phyloP scores from a whole-genome alignment of 2,329 filamentous ascomycete genomes.

The Colletotrichum sansevieriae region DNA sequence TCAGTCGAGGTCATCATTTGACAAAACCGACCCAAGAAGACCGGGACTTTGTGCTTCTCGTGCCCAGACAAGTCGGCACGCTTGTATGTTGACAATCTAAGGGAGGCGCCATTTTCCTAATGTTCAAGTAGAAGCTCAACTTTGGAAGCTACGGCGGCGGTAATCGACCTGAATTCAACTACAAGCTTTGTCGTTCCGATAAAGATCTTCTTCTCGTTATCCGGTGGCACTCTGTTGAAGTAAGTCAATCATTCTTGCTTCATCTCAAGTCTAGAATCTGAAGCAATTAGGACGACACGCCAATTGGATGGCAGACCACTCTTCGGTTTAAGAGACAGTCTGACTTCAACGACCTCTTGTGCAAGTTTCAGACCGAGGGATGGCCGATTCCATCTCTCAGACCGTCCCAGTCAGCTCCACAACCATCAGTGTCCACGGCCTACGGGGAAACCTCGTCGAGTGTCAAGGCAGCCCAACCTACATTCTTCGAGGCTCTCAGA shows the following conservation, averaged over 20 bases:
- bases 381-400: slow-evolving; percentile 1
- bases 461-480: too few relatives aligned
- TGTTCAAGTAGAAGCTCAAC: not conserved
- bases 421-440: not conserved
- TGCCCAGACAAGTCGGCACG: not conserved
- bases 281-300: not conserved
- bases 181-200: not conserved
- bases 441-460: too few relatives aligned
- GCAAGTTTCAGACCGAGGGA: not conserved
- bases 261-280: not conserved
- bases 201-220: not conserved
- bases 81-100: not conserved
- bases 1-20: not conserved
- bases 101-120: not conserved
- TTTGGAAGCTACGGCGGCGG: not conserved
- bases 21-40: not conserved
- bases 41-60: not conserved
- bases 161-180: not conserved
- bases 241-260: not conserved
- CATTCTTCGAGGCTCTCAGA: too few relatives aligned
- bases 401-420: not conserved
- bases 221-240: not conserved
- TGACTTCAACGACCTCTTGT: not conserved
- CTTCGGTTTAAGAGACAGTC: not conserved
- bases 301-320: not conserved